Conservation (phyloP, 2,329 filamentous ascomycete genomes). For the Ilyonectria destructans region DNA sequence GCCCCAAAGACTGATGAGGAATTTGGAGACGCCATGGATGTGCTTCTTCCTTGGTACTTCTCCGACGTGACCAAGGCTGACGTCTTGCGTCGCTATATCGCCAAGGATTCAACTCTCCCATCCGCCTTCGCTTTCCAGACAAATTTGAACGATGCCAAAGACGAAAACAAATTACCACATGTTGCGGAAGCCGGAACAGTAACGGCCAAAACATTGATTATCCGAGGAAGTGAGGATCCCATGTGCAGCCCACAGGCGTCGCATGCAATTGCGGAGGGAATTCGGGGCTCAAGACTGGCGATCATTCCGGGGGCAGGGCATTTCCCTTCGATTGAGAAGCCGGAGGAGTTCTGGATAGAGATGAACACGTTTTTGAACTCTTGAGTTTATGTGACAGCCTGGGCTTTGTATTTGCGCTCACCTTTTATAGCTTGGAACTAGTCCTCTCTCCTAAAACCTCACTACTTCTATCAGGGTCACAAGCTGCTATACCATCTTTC, state of each 20-base stretch:
- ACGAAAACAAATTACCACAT: constrained; percentile 10
- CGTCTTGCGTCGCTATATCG: background rate
- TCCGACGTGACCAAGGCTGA: constrained; percentile 9
- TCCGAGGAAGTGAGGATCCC: constrained; percentile 16
- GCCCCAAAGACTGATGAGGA: constrained; percentile 19
- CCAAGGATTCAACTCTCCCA: background rate
- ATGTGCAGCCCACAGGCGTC: constrained; percentile 22
- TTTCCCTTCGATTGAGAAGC: constrained; percentile 12
- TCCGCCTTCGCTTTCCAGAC: constrained; percentile 12
- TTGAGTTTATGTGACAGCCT: background rate
- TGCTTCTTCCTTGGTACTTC: constrained; percentile 20
- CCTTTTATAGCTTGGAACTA: no score
- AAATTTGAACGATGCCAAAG: constrained; percentile 12
- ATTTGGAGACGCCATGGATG: constrained; percentile 14
- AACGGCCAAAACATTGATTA: constrained; percentile 21
- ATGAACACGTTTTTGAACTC: background rate
- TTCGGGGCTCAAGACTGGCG: constrained; percentile 5
- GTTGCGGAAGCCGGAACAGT: constrained; percentile 17
- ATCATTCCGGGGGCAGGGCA: constrained; percentile 12
- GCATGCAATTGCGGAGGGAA: constrained; percentile 1
- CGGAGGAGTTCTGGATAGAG: background rate
- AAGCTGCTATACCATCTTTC: no score
- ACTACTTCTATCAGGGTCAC: no score
- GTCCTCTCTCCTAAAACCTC: no score
- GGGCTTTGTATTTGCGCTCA: no score